phyloP scores from a whole-genome alignment of 140 eudicot genomes.

The Senecio squalidus region DNA sequence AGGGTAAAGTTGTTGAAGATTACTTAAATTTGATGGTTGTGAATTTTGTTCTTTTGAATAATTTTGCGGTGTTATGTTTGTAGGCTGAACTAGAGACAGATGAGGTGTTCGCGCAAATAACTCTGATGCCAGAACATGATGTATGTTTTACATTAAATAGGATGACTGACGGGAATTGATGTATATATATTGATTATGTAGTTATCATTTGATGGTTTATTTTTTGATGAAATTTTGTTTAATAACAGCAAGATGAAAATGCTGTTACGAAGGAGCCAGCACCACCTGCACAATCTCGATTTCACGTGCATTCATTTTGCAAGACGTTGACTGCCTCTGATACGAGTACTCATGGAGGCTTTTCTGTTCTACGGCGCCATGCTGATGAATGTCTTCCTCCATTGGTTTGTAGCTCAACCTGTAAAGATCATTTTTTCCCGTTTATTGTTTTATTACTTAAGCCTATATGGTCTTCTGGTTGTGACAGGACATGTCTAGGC shows the following conservation, averaged over 20 bases:
- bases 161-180: neutral
- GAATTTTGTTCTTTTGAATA: neutral
- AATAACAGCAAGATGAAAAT: constrained; percentile 74
- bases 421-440: neutral
- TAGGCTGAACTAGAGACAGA: constrained; percentile 97
- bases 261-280: constrained; percentile 52
- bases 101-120: constrained; percentile 93
- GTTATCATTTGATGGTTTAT: neutral
- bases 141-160: constrained; percentile 35
- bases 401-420: constrained; percentile 45
- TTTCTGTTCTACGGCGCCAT: constrained; percentile 94
- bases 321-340: constrained; percentile 98
- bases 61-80: constrained; percentile 7
- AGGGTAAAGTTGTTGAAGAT: constrained; percentile 37
- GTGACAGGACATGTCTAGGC: constrained; percentile 90
- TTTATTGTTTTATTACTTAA: constrained; percentile 5
- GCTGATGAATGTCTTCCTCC: constrained; percentile 99
- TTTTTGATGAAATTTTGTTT: neutral
- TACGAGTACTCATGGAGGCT: constrained; percentile 99
- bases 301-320: constrained; percentile 91
- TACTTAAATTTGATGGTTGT: constrained; percentile 6
- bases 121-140: constrained; percentile 63
- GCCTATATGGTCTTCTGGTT: neutral
- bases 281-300: constrained; percentile 52
- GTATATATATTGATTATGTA: no score